Evolutionary conservation across 2,329 filamentous ascomycete genomes (phyloP), one percentile per base, ranked within the genome.

Genomic region (Epichloe elymi): DNA sequence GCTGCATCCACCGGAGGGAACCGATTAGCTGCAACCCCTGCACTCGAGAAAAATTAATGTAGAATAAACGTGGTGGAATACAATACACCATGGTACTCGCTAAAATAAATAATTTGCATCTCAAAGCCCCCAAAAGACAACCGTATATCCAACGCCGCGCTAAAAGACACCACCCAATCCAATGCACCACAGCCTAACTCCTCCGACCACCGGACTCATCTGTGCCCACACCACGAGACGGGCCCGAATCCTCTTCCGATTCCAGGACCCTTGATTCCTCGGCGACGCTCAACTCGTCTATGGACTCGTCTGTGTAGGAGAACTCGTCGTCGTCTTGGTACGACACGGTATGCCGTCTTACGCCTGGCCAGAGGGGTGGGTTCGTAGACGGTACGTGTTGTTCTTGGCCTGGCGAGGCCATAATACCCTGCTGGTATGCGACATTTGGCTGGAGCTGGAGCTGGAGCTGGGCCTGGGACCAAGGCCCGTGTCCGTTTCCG

Each of bases 291-390:
- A 61, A 63, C 7, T 58, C 61, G 20, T 62, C 62, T 7, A 41
- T 33, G 6, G 37, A 48, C 5, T 23, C 51, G n/a, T 51, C 51
- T 10, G 49, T 49, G 35, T 63, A 64, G 10, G 62, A 62, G 47
- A 60, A 60, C n/a, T 59, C 59, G 43, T 65, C 64, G 43, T 66
- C 63, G 36, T 68, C 66, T 20, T 68, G 64, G 47, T 65, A 64
- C 30, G 55, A 54, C 49, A 50, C 33, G 14, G 54, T 56, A 42
- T 65, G 60, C 6, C 64, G 58, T 48, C 64, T 59, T 4, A 72
- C 67, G 11, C 69, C 69, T 2, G 69, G 68, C 69, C 69, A 72
- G n/a, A 72, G 58, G 2, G 69, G 69, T n/a, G 69, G 69, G 19
- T 65, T 66, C 17, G 57, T 63, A 1, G 61, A 48, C 12, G 66